These are phyloP conservation scores for Onygena corvina DNA, from an alignment of 2,329 filamentous ascomycete genomes.

Conservation along the genomic window DNA sequence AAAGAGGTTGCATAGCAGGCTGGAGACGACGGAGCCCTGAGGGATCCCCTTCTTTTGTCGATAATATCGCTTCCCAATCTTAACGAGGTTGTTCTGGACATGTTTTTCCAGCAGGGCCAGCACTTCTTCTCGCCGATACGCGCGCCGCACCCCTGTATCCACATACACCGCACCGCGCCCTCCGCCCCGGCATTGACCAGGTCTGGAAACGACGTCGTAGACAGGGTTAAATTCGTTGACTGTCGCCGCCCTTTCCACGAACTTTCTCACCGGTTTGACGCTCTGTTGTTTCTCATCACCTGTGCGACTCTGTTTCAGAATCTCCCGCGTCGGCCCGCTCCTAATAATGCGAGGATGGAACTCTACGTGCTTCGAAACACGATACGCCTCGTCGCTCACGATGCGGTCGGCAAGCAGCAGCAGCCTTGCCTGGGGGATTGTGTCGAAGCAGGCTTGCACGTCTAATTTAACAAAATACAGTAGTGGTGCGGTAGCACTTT, in stretches of 20 bases:
- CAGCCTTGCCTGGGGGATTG: constrained; percentile 71
- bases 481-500: constrained; percentile 12
- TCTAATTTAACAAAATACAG: constrained; percentile 92
- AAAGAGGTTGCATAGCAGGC: constrained; percentile 85
- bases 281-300: neutral
- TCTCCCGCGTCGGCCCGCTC: constrained; percentile 12
- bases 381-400: constrained; percentile 52
- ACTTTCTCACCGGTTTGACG: constrained; percentile 31
- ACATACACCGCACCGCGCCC: constrained; percentile 65
- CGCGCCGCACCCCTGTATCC: constrained; percentile 50
- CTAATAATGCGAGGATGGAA: constrained; percentile 35
- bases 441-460: constrained; percentile 86
- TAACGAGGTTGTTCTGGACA: constrained; percentile 72
- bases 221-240: constrained; percentile 36
- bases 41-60: constrained; percentile 82
- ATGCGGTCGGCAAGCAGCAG: constrained; percentile 51
- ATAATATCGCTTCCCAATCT: constrained; percentile 78
- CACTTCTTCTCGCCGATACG: constrained; percentile 47
- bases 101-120: constrained; percentile 65
- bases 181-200: constrained; percentile 10
- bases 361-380: constrained; percentile 61
- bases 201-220: constrained; percentile 30
- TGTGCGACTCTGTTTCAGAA: constrained; percentile 1
- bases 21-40: constrained; percentile 81
- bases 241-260: constrained; percentile 42